Percentiles rank a stretch among this genome's conserved stretches.
phyloP scores from a whole-genome alignment of 1,139 yeast genomes.

The Sugiyamaella neomexicana region DNA sequence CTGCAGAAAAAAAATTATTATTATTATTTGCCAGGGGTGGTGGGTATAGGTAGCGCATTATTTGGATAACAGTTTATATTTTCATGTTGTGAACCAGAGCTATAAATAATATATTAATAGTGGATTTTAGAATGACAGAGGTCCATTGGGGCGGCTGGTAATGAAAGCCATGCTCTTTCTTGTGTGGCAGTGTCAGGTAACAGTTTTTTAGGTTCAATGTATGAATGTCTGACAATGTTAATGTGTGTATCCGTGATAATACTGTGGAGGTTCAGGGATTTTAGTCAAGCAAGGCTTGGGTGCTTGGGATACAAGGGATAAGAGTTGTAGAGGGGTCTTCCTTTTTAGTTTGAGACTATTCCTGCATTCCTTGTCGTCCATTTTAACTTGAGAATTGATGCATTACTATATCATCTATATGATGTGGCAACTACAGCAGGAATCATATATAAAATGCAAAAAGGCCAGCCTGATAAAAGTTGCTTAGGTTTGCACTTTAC shows the following conservation, averaged over 20 bases:
- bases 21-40: no score
- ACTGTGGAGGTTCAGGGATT: background rate
- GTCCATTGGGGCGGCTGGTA: background rate
- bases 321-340: background rate
- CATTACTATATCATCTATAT: background rate
- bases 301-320: background rate
- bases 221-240: conserved; percentile 1
- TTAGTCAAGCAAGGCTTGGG: background rate
- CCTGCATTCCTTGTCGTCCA: background rate
- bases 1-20: background rate
- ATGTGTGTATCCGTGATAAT: background rate
- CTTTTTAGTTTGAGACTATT: conserved; percentile 5
- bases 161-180: background rate
- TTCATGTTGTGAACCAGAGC: background rate
- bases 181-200: background rate
- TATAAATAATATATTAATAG: conserved; percentile 7
- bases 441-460: background rate
- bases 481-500: no score
- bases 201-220: conserved; percentile 5
- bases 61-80: conserved; percentile 3
- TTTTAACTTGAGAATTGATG: background rate
- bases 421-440: background rate
- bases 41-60: conserved; percentile 9
- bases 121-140: background rate
- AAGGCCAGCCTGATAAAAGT: background rate